A percentile compares a stretch with the other conserved stretches of the same genome.
Evolutionary conservation across 768 basidiomycete species (phyloP).

Genomic region (Termitomyces bulborhizus): DNA sequence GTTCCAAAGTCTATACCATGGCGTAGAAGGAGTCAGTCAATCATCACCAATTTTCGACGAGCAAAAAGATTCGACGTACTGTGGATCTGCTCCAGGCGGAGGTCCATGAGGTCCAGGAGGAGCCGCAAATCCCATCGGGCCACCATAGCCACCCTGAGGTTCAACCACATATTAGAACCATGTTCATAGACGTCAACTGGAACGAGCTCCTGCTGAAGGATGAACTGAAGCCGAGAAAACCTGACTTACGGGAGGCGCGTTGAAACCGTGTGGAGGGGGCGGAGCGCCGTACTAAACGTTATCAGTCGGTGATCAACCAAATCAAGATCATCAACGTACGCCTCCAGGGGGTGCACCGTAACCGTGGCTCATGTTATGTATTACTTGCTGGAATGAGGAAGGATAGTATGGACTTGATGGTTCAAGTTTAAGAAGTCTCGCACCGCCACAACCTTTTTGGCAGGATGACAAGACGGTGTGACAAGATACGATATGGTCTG

Average conservation of each 20-base stretch:
- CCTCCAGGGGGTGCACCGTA: not conserved
- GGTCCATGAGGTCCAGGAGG: conserved; percentile 32
- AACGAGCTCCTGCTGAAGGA: too few species aligned
- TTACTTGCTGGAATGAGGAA: not conserved
- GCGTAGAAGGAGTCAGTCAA: not conserved
- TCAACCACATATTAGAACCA: not conserved
- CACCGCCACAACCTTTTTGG: not conserved
- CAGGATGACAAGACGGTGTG: too few species aligned
- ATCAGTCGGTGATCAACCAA: not conserved
- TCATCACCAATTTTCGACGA: not conserved
- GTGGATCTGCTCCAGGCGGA: conserved; percentile 68
- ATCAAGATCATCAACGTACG: not conserved
- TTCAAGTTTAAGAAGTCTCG: not conserved
- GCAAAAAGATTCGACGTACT: conserved; percentile 38
- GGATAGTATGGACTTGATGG: not conserved
- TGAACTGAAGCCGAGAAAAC: not conserved
- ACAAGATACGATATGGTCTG: too few species aligned
- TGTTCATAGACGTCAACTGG: not conserved
- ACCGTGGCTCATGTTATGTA: not conserved
- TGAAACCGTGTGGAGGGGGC: conserved; percentile 18
- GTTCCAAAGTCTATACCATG: conserved; percentile 51
- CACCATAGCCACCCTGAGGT: conserved; percentile 27
- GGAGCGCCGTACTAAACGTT: conserved; percentile 14
- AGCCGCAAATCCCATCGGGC: conserved; percentile 27
- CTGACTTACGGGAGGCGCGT: conserved; percentile 8